Evolutionary conservation across 495 filamentous ascomycete species (phyloP), one percentile per base, ranked within the genome.

Genomic region (Thozetella sp.): DNA sequence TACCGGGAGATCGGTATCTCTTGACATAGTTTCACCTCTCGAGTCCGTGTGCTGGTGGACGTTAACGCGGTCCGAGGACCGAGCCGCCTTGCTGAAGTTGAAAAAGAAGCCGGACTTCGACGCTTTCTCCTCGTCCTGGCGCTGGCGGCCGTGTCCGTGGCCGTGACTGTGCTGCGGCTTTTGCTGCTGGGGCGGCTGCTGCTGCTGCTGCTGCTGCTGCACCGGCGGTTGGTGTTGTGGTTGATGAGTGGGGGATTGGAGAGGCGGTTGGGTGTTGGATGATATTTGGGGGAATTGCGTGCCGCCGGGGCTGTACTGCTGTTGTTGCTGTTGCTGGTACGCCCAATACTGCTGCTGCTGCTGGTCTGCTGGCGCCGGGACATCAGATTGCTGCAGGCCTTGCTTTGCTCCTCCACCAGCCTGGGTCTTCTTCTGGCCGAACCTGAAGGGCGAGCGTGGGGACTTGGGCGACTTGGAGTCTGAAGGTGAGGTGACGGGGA

Each of bases 371-470:
- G 30, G 22, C 22, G 59, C 69, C 51, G 75, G 63, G 51, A 68
- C 67, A 52, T 77, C 71, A 70, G 73, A 66, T 56, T 73, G 65
- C 53, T 75, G 75, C 62, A 71, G 65, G 19, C 65, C 60, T 53
- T 72, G 72, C 52, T 52, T 25, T 30, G 37, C 46, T 53, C 60
- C 68, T 63, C 70, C 72, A 59, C 59, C 58, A 58, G 55, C 59
- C 53, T 67, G 70, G 40, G 68, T 22, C 55, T 67, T 75, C 61
- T 67, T 65, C 57, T 67, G 69, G 64, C 63, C 74, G 68, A 76
- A 76, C 30, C 74, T 70, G 63, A 83, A 79, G 9, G 82, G 82
- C 20, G 82, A 83, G 62, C 73, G 80, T 55, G 82, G 82, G 22
- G 81, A 82, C 63, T 73, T 77, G 45, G 80, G 80, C 54, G 80